Evolutionary conservation across 139 green algal species (phyloP), one percentile per base, ranked within the genome.

Genomic region (Ostreobium quekettii): DNA sequence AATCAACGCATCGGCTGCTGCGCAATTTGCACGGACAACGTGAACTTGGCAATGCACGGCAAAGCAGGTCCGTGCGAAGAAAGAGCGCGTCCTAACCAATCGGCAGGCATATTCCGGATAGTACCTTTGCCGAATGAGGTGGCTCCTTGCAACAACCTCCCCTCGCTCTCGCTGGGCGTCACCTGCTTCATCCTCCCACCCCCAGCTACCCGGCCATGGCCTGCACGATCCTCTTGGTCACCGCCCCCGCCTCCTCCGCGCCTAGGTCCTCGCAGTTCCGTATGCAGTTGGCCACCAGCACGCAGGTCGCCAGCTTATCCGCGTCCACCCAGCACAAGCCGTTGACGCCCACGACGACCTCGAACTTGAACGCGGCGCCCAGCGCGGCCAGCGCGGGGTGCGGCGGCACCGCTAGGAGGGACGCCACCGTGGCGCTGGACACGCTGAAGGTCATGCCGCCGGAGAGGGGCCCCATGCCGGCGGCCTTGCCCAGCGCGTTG

Each of bases 401-500:
- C 6, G 42, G 4, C 4, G 61, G 61, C 19, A 19, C 4, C 61
- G 61, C 49, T 26, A 68, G 61, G 5, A 68, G 22, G 7, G 26
- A 36, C 35, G 37, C 8, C 4, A 38, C 61, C 33, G 53, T 36
- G 3, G 7, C 11, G 35, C 19, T 57, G 36, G 61, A 57, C 4
- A 68, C 26, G 15, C 19, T 19, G 19, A 53, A 53, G 11, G 26
- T 53, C 7, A 5, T n/a, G 11, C 61, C 61, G 29, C 61, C 77
- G 39, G 90, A 87, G 1, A 96, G 69, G 3, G 75, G 77, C 0
- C 88, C 87, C 71, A 88, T 90, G 1, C 84, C 87, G 0, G 70
- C 49, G 0, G 85, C 71, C 58, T 80, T 82, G 35, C 87, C 86
- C 4, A 64, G 58, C 0, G 75, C 60, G 48, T 94, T 85, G 28